These are phyloP conservation scores for Ruellia speciosa DNA, from an alignment of 305 asterid genomes.

Conservation along the genomic window DNA sequence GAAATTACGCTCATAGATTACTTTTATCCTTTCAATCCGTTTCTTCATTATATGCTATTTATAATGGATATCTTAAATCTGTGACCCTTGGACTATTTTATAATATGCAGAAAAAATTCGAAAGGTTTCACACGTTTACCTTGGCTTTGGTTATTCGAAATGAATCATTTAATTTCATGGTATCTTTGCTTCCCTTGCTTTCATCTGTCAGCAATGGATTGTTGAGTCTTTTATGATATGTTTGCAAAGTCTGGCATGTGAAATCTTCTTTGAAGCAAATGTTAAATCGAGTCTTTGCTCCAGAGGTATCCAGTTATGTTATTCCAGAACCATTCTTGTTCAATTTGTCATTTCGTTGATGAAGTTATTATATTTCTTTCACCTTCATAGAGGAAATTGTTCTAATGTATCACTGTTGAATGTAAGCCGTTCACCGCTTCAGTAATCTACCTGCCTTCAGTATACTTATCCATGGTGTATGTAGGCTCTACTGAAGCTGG, in stretches of 20 bases:
- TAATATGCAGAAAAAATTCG: too few relatives aligned
- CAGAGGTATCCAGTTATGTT: not conserved
- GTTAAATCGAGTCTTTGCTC: not conserved
- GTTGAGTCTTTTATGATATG: too few relatives aligned
- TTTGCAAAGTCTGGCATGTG: too few relatives aligned
- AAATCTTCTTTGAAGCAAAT: too few relatives aligned
- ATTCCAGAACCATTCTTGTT: not conserved
- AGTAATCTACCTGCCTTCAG: not conserved
- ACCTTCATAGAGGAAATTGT: not conserved
- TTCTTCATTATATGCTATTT: not conserved
- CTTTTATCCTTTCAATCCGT: not conserved
- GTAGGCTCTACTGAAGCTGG: conserved; percentile 76
- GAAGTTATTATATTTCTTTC: not conserved
- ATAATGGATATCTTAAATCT: too few relatives aligned
- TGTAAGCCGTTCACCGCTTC: not conserved
- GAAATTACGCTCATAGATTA: not conserved
- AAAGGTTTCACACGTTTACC: too few relatives aligned
- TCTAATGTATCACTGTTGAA: not conserved
- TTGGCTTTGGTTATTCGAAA: too few relatives aligned
- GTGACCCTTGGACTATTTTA: too few relatives aligned
- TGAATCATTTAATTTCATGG: too few relatives aligned
- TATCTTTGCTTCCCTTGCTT: too few relatives aligned
- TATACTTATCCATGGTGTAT: conserved; percentile 18
- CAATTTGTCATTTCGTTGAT: not conserved
- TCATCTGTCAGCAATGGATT: too few relatives aligned